Evolutionary conservation across 805 yeast species (phyloP).

Genomic region (Barnettozyma californica): DNA sequence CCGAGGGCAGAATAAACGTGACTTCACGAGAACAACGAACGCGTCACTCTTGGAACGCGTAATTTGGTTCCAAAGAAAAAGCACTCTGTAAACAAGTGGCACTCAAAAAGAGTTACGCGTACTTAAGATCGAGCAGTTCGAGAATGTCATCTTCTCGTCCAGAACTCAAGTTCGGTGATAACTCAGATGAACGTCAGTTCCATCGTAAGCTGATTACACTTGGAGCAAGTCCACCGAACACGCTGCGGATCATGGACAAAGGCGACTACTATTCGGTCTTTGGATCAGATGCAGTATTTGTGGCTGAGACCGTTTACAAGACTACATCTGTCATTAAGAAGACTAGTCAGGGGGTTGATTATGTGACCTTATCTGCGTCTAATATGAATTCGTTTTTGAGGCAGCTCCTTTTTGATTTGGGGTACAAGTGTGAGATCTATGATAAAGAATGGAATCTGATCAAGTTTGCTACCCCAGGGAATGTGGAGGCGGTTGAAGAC

Average conservation of each 20-base stretch:
- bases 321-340: conserved; percentile 77
- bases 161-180: conserved; percentile 52
- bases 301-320: conserved; percentile 80
- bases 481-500: conserved; percentile 72
- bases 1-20: not conserved
- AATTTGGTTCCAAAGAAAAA: not conserved
- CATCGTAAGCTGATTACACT: conserved; percentile 43
- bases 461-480: conserved; percentile 83
- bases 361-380: conserved; percentile 74
- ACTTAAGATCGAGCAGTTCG: not conserved
- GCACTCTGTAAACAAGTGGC: not conserved
- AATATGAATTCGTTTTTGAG: conserved; percentile 63
- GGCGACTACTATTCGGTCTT: conserved; percentile 77
- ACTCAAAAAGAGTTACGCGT: not conserved
- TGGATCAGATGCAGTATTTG: conserved; percentile 70
- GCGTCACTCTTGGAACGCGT: not conserved
- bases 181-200: conserved; percentile 43
- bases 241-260: conserved; percentile 72
- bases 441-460: conserved; percentile 55
- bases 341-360: conserved; percentile 44
- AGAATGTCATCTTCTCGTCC: conserved; percentile 36
- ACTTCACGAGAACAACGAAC: not conserved
- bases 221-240: conserved; percentile 40
- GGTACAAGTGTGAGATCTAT: conserved; percentile 77
- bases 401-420: conserved; percentile 61